A percentile compares a stretch with the other conserved stretches of the same genome.
Evolutionary conservation across 441 rosid genomes (phyloP).

Genomic region (Viola pubescens): DNA sequence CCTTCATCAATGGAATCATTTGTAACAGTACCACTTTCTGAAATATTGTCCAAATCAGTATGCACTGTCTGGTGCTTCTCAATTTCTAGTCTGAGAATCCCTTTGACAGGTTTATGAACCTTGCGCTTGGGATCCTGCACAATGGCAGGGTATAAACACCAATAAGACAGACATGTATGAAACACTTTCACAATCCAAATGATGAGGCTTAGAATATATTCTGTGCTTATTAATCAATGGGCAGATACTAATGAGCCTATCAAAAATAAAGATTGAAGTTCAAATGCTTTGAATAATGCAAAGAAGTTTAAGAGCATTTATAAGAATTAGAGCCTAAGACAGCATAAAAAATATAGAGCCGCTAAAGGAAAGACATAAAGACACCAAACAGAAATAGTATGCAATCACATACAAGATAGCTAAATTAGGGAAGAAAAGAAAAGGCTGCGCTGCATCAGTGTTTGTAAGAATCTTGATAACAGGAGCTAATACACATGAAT

Average conservation of each 20-base stretch:
- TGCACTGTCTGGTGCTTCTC: slow-evolving; percentile 79
- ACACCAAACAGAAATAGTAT: too few species aligned
- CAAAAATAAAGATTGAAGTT: neutral
- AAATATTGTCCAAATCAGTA: slow-evolving; percentile 68
- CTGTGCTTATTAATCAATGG: neutral
- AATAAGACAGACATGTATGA: slow-evolving; percentile 11
- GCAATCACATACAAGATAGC: too few species aligned
- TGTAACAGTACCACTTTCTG: slow-evolving; percentile 84
- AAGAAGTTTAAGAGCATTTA: neutral
- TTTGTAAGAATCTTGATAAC: neutral
- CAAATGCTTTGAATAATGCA: slow-evolving; percentile 1
- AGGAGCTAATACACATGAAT: neutral
- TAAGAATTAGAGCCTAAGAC: too few species aligned
- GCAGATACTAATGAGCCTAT: neutral
- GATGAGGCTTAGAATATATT: neutral
- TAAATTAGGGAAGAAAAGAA: neutral
- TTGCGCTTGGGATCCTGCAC: slow-evolving; percentile 89
- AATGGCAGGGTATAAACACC: slow-evolving; percentile 23
- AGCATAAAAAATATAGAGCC: neutral
- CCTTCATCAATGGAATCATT: slow-evolving; percentile 77
- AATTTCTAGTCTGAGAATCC: slow-evolving; percentile 82
- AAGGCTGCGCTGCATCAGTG: neutral
- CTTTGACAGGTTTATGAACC: slow-evolving; percentile 95
- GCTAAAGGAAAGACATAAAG: too few species aligned
- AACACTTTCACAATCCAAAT: neutral